These are phyloP conservation scores for Auricularia sp. DNA, from an alignment of 768 basidiomycete species.

Conservation along the genomic window DNA sequence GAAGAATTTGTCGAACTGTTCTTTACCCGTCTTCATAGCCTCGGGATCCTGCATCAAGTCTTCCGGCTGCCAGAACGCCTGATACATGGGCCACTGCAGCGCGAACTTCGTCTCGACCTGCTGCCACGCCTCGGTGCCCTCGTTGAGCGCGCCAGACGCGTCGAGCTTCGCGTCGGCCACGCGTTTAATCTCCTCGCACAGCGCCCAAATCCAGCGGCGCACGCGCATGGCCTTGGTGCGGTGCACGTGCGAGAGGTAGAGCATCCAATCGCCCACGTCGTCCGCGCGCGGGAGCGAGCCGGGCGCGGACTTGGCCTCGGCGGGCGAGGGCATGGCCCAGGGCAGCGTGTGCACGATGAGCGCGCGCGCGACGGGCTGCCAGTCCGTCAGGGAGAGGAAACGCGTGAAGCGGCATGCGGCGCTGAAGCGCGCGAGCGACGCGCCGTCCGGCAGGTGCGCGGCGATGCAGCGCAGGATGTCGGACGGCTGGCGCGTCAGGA, in stretches of 20 bases:
- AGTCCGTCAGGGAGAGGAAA: constrained; percentile 14
- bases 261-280: constrained; percentile 17
- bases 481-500: constrained; percentile 12
- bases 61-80: no score
- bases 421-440: constrained; percentile 13
- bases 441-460: constrained; percentile 12
- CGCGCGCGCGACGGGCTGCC: constrained; percentile 16
- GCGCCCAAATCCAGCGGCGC: constrained; percentile 18
- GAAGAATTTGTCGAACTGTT: no score
- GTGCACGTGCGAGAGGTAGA: constrained; percentile 19
- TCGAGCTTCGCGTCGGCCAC: not conserved
- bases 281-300: not conserved
- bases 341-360: constrained; percentile 14
- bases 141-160: not conserved
- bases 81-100: no score
- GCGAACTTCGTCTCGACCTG: no score
- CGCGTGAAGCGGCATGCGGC: constrained; percentile 21
- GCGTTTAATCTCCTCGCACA: constrained; percentile 13
- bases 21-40: no score
- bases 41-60: no score
- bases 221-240: constrained; percentile 16
- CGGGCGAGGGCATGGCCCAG: constrained; percentile 16
- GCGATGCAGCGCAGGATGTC: constrained; percentile 18
- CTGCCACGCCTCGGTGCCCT: no score
- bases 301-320: constrained; percentile 9